These are phyloP conservation scores for Cytospora paraplurivora DNA, from an alignment of 2,329 filamentous ascomycete species.

Conservation along the genomic window DNA sequence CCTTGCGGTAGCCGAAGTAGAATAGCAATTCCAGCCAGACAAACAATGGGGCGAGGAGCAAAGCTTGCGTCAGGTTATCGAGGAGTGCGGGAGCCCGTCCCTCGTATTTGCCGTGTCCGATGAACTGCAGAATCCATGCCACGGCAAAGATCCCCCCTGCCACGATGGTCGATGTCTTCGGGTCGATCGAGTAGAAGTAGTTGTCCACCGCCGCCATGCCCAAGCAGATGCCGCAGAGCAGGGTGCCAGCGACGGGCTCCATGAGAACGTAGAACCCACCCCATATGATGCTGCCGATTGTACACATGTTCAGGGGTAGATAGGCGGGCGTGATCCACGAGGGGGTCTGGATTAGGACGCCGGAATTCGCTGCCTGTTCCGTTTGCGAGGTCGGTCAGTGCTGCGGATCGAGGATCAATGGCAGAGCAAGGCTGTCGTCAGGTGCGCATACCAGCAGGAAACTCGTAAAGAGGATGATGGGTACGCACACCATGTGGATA, in stretches of 20 bases:
- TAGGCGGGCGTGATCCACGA: conserved; percentile 68
- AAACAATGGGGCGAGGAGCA: conserved; percentile 93
- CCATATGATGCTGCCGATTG: conserved; percentile 67
- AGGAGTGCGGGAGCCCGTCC: conserved; percentile 83
- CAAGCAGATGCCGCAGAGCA: conserved; percentile 76
- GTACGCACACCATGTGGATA: conserved; percentile 81
- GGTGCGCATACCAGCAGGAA: conserved; percentile 66
- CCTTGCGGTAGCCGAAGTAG: conserved; percentile 83
- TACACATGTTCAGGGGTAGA: conserved; percentile 67
- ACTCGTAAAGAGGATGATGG: conserved; percentile 69
- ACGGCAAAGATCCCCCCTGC: conserved; percentile 70
- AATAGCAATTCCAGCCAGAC: conserved; percentile 97
- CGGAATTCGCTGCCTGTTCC: conserved; percentile 61
- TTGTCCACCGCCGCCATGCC: conserved; percentile 75
- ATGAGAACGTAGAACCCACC: conserved; percentile 83
- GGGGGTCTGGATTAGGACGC: conserved; percentile 65
- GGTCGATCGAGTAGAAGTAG: conserved; percentile 64
- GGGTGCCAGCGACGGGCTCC: conserved; percentile 86
- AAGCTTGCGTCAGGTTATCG: conserved; percentile 87
- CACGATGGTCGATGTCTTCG: conserved; percentile 51
- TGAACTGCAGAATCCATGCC: conserved; percentile 85
- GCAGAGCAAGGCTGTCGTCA: background rate
- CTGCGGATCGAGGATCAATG: background rate
- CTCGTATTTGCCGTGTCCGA: conserved; percentile 90
- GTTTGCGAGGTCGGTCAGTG: background rate